phyloP scores from a whole-genome alignment of 1,284 basidiomycete genomes.

The Tranzscheliella williamsii region DNA sequence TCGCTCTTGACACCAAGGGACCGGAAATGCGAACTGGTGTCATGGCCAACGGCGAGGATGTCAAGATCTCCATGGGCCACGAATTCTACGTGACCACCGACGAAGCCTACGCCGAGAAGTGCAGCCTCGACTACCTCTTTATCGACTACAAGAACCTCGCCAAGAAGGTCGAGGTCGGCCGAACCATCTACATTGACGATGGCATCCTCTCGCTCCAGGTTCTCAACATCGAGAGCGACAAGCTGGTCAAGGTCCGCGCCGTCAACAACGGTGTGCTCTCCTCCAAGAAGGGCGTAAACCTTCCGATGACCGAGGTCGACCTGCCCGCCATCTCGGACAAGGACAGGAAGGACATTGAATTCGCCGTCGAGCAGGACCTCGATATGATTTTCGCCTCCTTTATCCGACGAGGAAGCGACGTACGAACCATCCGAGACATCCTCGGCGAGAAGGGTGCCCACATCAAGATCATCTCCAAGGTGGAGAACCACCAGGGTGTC shows the following conservation, averaged over 20 bases:
- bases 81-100: slow-evolving; percentile 92
- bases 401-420: slow-evolving; percentile 56
- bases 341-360: slow-evolving; percentile 82
- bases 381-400: slow-evolving; percentile 74
- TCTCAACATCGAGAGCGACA: slow-evolving; percentile 68
- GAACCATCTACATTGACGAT: slow-evolving; percentile 96
- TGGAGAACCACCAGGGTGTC: slow-evolving; percentile 61
- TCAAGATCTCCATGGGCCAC: slow-evolving; percentile 85
- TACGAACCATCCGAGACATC: slow-evolving; percentile 57
- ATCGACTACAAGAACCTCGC: slow-evolving; percentile 76
- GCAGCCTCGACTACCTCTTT: slow-evolving; percentile 75
- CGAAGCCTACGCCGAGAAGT: slow-evolving; percentile 73
- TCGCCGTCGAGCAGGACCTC: slow-evolving; percentile 95
- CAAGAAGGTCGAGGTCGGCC: slow-evolving; percentile 92
- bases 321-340: slow-evolving; percentile 96
- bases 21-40: slow-evolving; percentile 98
- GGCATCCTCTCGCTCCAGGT: slow-evolving; percentile 95
- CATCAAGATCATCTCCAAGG: slow-evolving; percentile 61
- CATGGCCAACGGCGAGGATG: slow-evolving; percentile 84
- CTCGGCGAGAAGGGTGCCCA: slow-evolving; percentile 59
- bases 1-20: slow-evolving; percentile 98
- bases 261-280: slow-evolving; percentile 91
- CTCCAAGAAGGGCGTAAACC: slow-evolving; percentile 98
- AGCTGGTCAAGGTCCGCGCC: slow-evolving; percentile 71
- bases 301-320: slow-evolving; percentile 97